Percentiles rank a stretch among this genome's conserved stretches.
These are phyloP conservation scores for Saccharomycopsis microspora DNA, from an alignment of 805 yeast genomes.

Conservation along the genomic window DNA sequence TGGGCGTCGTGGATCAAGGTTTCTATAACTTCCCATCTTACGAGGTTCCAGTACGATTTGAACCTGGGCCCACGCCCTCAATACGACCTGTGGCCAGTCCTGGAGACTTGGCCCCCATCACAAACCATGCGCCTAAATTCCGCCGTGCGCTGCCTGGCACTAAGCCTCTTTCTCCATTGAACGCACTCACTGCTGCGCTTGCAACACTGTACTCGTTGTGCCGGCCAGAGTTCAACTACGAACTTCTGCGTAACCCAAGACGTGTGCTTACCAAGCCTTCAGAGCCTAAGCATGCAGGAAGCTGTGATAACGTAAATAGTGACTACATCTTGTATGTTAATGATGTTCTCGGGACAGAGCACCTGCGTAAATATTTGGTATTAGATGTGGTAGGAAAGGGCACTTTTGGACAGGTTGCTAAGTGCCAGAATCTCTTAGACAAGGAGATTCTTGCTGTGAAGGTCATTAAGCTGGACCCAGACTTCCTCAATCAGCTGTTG, in stretches of 20 bases:
- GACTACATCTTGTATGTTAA: conserved; percentile 92
- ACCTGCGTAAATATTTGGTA: conserved; percentile 78
- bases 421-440: conserved; percentile 46
- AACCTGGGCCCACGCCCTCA: too few species aligned
- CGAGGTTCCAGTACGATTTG: too few species aligned
- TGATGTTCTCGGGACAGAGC: conserved; percentile 80
- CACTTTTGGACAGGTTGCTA: conserved; percentile 96
- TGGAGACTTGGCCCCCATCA: conserved; percentile 31
- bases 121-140: conserved; percentile 55
- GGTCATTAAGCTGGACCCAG: conserved; percentile 86
- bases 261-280: conserved; percentile 88
- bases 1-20: conserved; percentile 3
- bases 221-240: conserved; percentile 75
- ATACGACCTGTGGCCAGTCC: too few species aligned
- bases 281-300: conserved; percentile 72
- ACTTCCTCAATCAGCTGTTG: conserved; percentile 81
- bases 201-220: conserved; percentile 77
- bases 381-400: conserved; percentile 91
- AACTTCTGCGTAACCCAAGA: conserved; percentile 77
- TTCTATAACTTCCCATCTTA: too few species aligned
- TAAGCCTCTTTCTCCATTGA: conserved; percentile 59
- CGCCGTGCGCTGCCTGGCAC: conserved; percentile 59
- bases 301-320: conserved; percentile 77
- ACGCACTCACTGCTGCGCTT: conserved; percentile 67
- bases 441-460: conserved; percentile 91